Conservation (phyloP, 257 asterid genomes). For the Nicotiana sylvestris region DNA sequence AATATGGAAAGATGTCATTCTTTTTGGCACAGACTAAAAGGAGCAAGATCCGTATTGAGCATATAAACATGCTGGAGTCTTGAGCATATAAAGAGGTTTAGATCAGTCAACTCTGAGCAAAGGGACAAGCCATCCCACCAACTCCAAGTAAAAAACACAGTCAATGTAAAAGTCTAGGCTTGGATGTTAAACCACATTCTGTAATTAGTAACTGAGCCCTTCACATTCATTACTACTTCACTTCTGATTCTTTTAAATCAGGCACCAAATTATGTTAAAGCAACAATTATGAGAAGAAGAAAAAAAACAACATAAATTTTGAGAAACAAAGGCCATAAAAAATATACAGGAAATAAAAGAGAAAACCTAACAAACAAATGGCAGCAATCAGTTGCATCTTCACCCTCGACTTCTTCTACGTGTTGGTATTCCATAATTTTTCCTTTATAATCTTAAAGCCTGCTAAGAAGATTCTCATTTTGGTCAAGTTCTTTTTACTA, state of each 20-base stretch:
- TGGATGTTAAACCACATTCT: not conserved
- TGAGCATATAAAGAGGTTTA: too few species aligned
- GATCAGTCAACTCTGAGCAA: too few species aligned
- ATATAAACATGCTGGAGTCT: too few species aligned
- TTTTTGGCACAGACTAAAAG: too few species aligned
- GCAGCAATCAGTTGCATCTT: conserved; percentile 2
- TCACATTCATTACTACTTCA: not conserved
- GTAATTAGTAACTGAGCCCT: not conserved
- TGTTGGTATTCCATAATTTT: not conserved
- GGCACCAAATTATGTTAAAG: not conserved
- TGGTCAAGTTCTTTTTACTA: not conserved
- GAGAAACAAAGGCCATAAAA: not conserved
- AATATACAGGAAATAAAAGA: not conserved
- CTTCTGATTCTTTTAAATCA: not conserved
- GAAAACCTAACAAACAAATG: not conserved
- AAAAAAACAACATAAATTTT: not conserved
- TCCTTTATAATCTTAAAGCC: not conserved
- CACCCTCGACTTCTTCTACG: not conserved
- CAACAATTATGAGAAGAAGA: not conserved
- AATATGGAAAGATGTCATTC: too few species aligned
- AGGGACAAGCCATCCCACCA: too few species aligned
- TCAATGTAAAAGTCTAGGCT: not conserved
- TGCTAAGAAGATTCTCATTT: not conserved
- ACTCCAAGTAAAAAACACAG: too few species aligned
- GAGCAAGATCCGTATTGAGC: too few species aligned